A percentile compares a stretch with the other conserved stretches of the same genome.
Conservation (phyloP, 768 basidiomycete genomes). For the Pholiota molesta region DNA sequence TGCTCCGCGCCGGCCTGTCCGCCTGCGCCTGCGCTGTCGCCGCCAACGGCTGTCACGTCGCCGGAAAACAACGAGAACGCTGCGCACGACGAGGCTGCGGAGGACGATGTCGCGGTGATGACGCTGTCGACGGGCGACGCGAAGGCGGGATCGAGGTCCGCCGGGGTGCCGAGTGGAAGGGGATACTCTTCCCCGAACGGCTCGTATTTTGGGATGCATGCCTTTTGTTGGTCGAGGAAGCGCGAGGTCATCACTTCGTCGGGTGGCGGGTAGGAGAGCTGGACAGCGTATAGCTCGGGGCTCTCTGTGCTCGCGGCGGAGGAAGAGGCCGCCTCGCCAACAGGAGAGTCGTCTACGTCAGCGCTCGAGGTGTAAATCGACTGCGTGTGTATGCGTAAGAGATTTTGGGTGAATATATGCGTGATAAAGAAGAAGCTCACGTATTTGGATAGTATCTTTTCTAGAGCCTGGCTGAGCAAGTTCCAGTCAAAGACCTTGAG, state of each 20-base stretch:
- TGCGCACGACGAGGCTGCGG: slow-evolving; percentile 27
- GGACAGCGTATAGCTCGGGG: slow-evolving; percentile 29
- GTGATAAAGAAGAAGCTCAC: slow-evolving; percentile 43
- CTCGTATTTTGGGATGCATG: slow-evolving; percentile 29
- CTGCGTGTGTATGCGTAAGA: slow-evolving; percentile 28
- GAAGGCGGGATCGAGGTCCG: slow-evolving; percentile 25
- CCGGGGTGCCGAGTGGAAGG: slow-evolving; percentile 1
- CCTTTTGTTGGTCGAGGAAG: slow-evolving; percentile 25
- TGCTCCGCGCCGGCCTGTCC: background rate
- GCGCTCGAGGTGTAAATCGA: slow-evolving; percentile 45
- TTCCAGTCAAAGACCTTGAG: slow-evolving; percentile 87
- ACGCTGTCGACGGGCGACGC: slow-evolving; percentile 38
- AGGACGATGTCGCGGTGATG: slow-evolving; percentile 24
- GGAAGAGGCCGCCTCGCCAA: slow-evolving; percentile 29
- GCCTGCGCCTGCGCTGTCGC: background rate
- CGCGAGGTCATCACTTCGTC: slow-evolving; percentile 23
- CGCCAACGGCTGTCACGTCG: slow-evolving; percentile 2
- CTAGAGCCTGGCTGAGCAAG: slow-evolving; percentile 67
- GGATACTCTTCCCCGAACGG: slow-evolving; percentile 25
- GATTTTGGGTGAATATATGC: background rate
- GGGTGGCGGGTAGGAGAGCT: slow-evolving; percentile 29
- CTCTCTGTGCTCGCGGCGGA: slow-evolving; percentile 28
- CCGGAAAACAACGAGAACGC: slow-evolving; percentile 23
- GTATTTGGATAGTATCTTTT: slow-evolving; percentile 85
- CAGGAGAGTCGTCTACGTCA: slow-evolving; percentile 1